These are phyloP conservation scores for Fulvia fulva DNA, from an alignment of 2,329 filamentous ascomycete genomes.

Conservation along the genomic window DNA sequence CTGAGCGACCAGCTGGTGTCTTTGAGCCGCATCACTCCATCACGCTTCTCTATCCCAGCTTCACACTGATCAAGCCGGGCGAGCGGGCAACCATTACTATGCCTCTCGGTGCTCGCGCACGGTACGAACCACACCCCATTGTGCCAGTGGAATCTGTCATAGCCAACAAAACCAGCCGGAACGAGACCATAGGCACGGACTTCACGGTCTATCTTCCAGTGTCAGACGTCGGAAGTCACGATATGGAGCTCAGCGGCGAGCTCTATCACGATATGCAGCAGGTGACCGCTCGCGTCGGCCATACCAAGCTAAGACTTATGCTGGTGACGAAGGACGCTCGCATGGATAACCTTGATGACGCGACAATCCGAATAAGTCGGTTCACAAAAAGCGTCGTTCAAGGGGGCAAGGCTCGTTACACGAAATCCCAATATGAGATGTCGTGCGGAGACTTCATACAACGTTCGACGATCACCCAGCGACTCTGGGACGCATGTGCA, in stretches of 20 bases:
- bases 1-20: neutral
- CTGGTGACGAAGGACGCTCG: neutral
- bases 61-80: neutral
- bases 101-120: neutral
- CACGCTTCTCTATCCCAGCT: neutral
- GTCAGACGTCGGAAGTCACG: neutral
- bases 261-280: neutral
- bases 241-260: neutral
- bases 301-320: neutral
- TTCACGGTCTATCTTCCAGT: neutral
- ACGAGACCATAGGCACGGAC: neutral
- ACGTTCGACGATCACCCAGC: neutral
- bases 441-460: neutral
- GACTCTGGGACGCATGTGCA: neutral
- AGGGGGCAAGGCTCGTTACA: neutral
- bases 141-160: neutral
- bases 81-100: neutral
- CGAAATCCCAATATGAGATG: neutral
- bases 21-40: neutral
- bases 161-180: neutral
- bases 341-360: neutral
- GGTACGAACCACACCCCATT: neutral
- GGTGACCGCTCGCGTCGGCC: neutral
- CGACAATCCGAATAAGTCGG: neutral
- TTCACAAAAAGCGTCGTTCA: neutral